Base-by-base conservation (phyloP, 108 stramenopile species). In the Nannochloropsis granulata region DNA sequence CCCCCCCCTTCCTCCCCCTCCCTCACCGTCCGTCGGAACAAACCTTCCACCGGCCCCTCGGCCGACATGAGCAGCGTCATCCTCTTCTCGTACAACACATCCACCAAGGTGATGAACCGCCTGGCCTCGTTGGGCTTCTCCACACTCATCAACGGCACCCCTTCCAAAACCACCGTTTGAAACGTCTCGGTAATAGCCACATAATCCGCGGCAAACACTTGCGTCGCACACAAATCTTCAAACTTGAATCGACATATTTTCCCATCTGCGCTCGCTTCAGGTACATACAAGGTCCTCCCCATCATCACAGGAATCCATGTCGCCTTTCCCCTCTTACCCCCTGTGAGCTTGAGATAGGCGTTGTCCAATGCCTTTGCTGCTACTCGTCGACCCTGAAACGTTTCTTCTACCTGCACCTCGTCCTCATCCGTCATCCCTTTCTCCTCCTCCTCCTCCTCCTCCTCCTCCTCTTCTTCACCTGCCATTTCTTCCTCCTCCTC, bases 101-200 rank as follows among this genome's bases (percentile, higher is more conserved):
- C 97, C 81, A 98, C 88, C 44, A 98, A 88, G 23, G 95, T 96
- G 84, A 98, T 96, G 88, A 98, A 97, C 81, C 97, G 92, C 88
- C 97, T 90, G 12, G 95, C 93, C 86, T 90, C 86, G 86, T 97
- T 93, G 44, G 93, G 81, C 82, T 94, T 92, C 79, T 24, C 23
- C 81, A 93, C 89, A 14, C 79, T 88, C 88, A 98, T 83, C 23
- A 16, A 13, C 23, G 95, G 95, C 81, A 98, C 90, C 80, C 94
- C 78, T 79, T 93, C 90, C 25, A 98, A 24, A 80, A 92, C 84
- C 43, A 97, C 89, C 25, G 94, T 86, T 44, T 88, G 85, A 90
- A 97, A 97, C 12, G 90, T 44, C 43, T 90, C 81, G 0, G 94
- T 95, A 79, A 98, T 91, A n/a, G 94, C 93, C 34, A 91, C 90